Percentiles rank a stretch among this genome's conserved stretches.
phyloP scores from a whole-genome alignment of 257 asterid species.

The Mitragyna speciosa region DNA sequence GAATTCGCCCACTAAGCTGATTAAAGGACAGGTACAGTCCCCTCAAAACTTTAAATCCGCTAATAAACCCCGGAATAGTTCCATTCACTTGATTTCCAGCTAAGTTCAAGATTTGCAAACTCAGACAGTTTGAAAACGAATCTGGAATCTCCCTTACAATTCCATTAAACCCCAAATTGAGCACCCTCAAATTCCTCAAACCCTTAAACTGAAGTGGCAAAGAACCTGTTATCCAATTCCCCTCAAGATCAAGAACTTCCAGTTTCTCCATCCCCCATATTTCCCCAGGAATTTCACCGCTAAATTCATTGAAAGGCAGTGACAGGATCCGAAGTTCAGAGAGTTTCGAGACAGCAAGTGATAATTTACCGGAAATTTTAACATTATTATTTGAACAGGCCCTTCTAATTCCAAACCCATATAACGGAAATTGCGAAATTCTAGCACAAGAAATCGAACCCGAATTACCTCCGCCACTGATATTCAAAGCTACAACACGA shows the following conservation, averaged over 20 bases:
- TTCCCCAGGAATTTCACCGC: constrained; percentile 68
- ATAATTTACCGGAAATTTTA: constrained; percentile 53
- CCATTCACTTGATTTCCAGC: constrained; percentile 84
- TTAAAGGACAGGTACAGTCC: constrained; percentile 88
- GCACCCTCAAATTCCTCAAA: constrained; percentile 61
- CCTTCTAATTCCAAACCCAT: constrained; percentile 81
- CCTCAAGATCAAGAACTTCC: constrained; percentile 93
- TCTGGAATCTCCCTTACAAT: constrained; percentile 57
- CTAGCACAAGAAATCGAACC: constrained; percentile 56
- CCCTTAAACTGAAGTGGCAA: constrained; percentile 60
- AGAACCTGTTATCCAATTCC: constrained; percentile 60
- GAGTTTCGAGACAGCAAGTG: constrained; percentile 56
- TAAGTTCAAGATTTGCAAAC: constrained; percentile 62
- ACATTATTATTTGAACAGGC: constrained; percentile 43
- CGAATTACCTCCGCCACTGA: constrained; percentile 77
- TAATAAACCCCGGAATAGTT: constrained; percentile 54
- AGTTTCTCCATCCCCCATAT: constrained; percentile 85
- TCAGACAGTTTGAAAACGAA: constrained; percentile 48
- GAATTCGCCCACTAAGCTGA: constrained; percentile 68
- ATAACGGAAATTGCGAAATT: constrained; percentile 71
- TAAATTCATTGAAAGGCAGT: constrained; percentile 70
- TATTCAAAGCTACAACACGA: constrained; percentile 69
- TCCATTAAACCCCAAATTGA: constrained; percentile 74
- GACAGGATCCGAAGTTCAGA: constrained; percentile 66
- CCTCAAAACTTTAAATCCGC: constrained; percentile 51